Conservation (phyloP, 495 filamentous ascomycete genomes). For the Penicillium bialowiezense region DNA sequence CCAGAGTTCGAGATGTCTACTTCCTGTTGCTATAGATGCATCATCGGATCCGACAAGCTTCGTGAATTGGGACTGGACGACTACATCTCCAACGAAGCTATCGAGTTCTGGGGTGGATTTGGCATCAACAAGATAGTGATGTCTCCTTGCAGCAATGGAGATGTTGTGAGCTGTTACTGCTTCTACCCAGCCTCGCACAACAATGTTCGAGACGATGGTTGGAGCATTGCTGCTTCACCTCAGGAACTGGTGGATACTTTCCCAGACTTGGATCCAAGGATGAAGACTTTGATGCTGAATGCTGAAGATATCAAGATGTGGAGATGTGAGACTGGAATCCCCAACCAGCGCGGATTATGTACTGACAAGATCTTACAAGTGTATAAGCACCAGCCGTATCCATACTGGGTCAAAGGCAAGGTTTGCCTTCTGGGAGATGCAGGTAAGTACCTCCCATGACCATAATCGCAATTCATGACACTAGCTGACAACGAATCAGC, state of each 20-base stretch:
- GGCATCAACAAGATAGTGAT: slow-evolving; percentile 33
- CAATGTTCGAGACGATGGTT: slow-evolving; percentile 27
- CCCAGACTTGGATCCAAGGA: slow-evolving; percentile 21
- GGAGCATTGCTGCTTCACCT: slow-evolving; percentile 22
- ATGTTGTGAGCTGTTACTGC: slow-evolving; percentile 27
- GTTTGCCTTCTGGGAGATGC: slow-evolving; percentile 30
- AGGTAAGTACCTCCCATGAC: slow-evolving; percentile 9
- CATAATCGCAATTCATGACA: background rate
- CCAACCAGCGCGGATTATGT: background rate
- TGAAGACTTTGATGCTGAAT: slow-evolving; percentile 25
- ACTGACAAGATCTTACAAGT: slow-evolving; percentile 10
- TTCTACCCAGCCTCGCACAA: slow-evolving; percentile 22
- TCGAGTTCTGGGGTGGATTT: slow-evolving; percentile 35
- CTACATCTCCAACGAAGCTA: slow-evolving; percentile 25
- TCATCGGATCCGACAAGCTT: slow-evolving; percentile 29
- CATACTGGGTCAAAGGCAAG: slow-evolving; percentile 23
- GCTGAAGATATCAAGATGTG: slow-evolving; percentile 32
- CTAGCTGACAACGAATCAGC: slow-evolving; percentile 18
- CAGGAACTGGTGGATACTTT: slow-evolving; percentile 27
- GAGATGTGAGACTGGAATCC: slow-evolving; percentile 16
- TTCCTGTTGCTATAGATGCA: slow-evolving; percentile 30
- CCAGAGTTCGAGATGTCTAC: slow-evolving; percentile 26
- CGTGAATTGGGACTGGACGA: slow-evolving; percentile 21
- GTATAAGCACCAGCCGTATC: slow-evolving; percentile 27
- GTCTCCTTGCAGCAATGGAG: slow-evolving; percentile 29